Conservation (phyloP, 495 filamentous ascomycete genomes). For the Elaphomyces granulatus region DNA sequence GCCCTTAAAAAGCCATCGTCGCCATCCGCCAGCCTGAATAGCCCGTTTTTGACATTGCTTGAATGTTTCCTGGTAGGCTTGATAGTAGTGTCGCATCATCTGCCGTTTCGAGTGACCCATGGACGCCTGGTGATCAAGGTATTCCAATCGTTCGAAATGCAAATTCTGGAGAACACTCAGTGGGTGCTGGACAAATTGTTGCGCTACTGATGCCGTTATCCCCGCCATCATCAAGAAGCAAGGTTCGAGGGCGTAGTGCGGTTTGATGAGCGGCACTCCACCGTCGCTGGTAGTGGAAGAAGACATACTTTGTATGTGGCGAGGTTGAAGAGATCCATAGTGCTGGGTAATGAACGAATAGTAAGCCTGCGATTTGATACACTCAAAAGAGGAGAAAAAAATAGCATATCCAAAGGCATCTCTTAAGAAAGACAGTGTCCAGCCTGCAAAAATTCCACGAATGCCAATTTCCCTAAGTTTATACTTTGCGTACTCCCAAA, state of each 20-base stretch:
- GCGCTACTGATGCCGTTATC: conserved; percentile 55
- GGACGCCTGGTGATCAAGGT: conserved; percentile 52
- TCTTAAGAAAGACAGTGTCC: conserved; percentile 60
- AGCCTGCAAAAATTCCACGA: conserved; percentile 73
- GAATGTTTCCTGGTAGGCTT: conserved; percentile 64
- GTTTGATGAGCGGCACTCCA: conserved; percentile 47
- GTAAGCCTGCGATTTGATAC: conserved; percentile 71
- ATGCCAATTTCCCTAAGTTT: conserved; percentile 68
- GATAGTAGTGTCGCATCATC: conserved; percentile 53
- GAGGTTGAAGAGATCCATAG: conserved; percentile 45
- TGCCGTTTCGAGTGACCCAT: conserved; percentile 26
- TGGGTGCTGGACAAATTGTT: conserved; percentile 70
- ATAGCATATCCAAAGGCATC: conserved; percentile 69
- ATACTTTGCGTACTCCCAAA: conserved; percentile 64
- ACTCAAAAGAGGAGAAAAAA: conserved; percentile 82
- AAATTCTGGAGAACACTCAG: conserved; percentile 57
- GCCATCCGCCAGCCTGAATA: conserved; percentile 44
- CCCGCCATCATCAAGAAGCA: conserved; percentile 67
- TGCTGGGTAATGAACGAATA: conserved; percentile 66
- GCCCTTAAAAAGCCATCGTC: conserved; percentile 59
- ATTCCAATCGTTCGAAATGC: conserved; percentile 67
- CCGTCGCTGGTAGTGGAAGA: conserved; percentile 15
- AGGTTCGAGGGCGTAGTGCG: conserved; percentile 77
- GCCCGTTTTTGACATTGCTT: conserved; percentile 53
- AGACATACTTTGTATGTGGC: conserved; percentile 15